phyloP scores from a whole-genome alignment of 768 basidiomycete genomes.

The Collybia sp. region DNA sequence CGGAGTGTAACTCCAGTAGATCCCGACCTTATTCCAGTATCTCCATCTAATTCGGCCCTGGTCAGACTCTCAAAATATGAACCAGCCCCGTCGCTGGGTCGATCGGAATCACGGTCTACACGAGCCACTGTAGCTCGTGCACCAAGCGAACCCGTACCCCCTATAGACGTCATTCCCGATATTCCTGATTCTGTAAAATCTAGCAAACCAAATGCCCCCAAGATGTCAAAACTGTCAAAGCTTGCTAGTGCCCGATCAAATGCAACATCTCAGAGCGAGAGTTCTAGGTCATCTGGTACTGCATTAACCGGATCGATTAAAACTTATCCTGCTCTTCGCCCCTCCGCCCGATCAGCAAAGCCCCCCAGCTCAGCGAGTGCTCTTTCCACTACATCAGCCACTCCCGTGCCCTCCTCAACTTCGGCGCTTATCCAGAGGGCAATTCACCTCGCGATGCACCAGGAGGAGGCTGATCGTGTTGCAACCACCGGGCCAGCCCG shows the following conservation, averaged over 20 bases:
- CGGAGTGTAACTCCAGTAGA: conserved; percentile 25
- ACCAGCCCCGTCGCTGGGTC: conserved; percentile 48
- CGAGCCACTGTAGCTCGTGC: conserved; percentile 31
- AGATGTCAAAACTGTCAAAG: conserved; percentile 64
- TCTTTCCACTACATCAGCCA: conserved; percentile 8
- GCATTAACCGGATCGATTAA: conserved; percentile 57
- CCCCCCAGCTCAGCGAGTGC: conserved; percentile 28
- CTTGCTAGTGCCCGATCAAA: conserved; percentile 64
- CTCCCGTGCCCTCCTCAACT: conserved; percentile 38
- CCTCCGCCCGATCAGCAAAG: conserved; percentile 51
- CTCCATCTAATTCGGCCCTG: conserved; percentile 67
- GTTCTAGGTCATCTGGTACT: conserved; percentile 51
- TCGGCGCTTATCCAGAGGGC: conserved; percentile 62
- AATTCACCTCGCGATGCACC: conserved; percentile 60
- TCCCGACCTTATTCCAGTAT: conserved; percentile 58
- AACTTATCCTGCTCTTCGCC: conserved; percentile 69
- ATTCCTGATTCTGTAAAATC: conserved; percentile 50
- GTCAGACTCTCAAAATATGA: conserved; percentile 55
- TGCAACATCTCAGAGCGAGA: conserved; percentile 38
- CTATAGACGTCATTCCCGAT: conserved; percentile 47
- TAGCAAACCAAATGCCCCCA: conserved; percentile 26
- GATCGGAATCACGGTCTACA: conserved; percentile 35
- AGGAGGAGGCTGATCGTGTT: conserved; percentile 48
- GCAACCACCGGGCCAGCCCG: conserved; percentile 12
- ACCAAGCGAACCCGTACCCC: conserved; percentile 39